Conservation (phyloP, 495 filamentous ascomycete species). For the Xylaria bambusicola region DNA sequence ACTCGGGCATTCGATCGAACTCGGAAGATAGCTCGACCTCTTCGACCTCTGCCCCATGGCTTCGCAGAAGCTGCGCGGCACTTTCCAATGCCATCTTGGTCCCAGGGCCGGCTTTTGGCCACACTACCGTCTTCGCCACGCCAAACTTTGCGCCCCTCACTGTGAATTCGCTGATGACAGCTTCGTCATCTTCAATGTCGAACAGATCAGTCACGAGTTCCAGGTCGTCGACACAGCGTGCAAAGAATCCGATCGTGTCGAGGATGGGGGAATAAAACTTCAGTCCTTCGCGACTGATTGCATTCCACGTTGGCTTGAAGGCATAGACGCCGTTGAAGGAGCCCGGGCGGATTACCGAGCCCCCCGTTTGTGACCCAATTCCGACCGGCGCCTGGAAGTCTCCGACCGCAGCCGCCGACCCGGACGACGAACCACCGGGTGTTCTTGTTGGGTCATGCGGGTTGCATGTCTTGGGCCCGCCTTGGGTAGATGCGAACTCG, state of each 20-base stretch:
- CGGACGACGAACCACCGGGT: conserved; percentile 56
- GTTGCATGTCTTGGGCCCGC: conserved; percentile 43
- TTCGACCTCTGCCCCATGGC: conserved; percentile 46
- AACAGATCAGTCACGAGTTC: conserved; percentile 51
- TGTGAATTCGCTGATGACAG: conserved; percentile 26
- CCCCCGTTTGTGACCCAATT: conserved; percentile 55
- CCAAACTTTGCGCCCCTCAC: conserved; percentile 49
- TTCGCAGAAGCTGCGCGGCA: conserved; percentile 39
- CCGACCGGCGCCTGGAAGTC: conserved; percentile 52
- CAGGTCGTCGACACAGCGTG: conserved; percentile 52
- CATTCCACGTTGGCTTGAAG: conserved; percentile 59
- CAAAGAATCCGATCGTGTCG: conserved; percentile 57
- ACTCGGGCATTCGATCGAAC: conserved; percentile 44
- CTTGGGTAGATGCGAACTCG: conserved; percentile 49
- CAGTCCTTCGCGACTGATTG: conserved; percentile 55
- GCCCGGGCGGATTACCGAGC: conserved; percentile 52
- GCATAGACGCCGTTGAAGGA: conserved; percentile 58
- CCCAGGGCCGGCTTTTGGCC: conserved; percentile 51
- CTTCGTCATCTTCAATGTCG: conserved; percentile 47
- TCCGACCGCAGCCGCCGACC: conserved; percentile 54
- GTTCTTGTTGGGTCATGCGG: conserved; percentile 51
- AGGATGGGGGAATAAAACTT: conserved; percentile 49
- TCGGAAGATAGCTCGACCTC: conserved; percentile 49
- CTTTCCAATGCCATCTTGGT: conserved; percentile 45
- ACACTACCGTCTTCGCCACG: conserved; percentile 48